phyloP scores from a whole-genome alignment of 495 filamentous ascomycete species.

The Xylaria bambusicola region DNA sequence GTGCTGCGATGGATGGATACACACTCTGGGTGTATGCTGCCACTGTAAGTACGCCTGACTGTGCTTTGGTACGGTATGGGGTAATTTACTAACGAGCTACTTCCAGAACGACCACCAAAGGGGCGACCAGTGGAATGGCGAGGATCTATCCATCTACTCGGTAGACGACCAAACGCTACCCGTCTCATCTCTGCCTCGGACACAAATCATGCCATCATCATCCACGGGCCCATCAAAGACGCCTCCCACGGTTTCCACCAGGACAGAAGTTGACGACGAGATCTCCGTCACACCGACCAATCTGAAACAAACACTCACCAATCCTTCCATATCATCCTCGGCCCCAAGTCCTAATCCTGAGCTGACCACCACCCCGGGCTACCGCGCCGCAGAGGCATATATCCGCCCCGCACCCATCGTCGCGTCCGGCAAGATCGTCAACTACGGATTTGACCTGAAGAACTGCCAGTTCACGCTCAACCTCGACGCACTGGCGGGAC shows the following conservation, averaged over 20 bases:
- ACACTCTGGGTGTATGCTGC: constrained; percentile 86
- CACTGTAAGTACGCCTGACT: constrained; percentile 48
- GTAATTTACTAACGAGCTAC: constrained; percentile 14
- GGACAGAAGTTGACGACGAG: constrained; percentile 53
- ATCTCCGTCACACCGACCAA: constrained; percentile 65
- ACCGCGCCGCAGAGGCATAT: constrained; percentile 88
- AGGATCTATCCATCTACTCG: constrained; percentile 90
- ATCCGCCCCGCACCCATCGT: constrained; percentile 81
- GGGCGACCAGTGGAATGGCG: constrained; percentile 97
- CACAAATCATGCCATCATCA: constrained; percentile 39
- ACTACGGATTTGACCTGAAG: constrained; percentile 76
- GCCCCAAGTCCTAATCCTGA: constrained; percentile 53
- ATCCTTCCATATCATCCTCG: constrained; percentile 67
- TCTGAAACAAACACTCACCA: constrained; percentile 70
- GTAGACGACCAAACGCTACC: constrained; percentile 75
- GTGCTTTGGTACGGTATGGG: neutral
- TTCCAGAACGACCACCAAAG: constrained; percentile 78
- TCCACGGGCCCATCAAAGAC: constrained; percentile 35
- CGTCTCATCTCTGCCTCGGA: constrained; percentile 46
- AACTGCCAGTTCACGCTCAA: constrained; percentile 73
- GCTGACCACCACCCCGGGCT: constrained; percentile 64
- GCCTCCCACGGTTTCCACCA: constrained; percentile 28
- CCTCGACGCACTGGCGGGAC: constrained; percentile 54
- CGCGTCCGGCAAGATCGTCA: constrained; percentile 65
- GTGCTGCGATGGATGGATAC: constrained; percentile 75